Percentiles rank a stretch among this genome's conserved stretches.
These are phyloP conservation scores for Phytophthora tubulina DNA, from an alignment of 352 stramenopile genomes.

Conservation along the genomic window DNA sequence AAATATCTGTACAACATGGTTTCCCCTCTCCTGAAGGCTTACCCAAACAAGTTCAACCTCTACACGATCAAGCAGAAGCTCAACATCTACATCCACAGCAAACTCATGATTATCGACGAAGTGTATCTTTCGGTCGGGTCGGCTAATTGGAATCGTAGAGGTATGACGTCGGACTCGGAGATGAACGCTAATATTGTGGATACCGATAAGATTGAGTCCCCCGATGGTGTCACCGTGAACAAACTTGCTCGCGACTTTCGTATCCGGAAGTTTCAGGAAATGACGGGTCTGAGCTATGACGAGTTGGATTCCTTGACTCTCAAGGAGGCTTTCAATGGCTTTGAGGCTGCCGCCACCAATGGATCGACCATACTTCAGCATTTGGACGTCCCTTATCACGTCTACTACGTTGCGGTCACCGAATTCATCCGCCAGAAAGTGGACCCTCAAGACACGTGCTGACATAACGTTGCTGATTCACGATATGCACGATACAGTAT, in stretches of 20 bases:
- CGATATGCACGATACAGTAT: too few species aligned
- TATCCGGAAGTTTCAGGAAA: slow-evolving; percentile 68
- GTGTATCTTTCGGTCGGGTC: slow-evolving; percentile 68
- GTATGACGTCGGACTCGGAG: slow-evolving; percentile 62
- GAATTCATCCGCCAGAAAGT: slow-evolving; percentile 24
- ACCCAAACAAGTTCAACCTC: slow-evolving; percentile 37
- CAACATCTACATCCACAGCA: slow-evolving; percentile 66
- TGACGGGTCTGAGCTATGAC: slow-evolving; percentile 48
- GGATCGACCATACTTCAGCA: slow-evolving; percentile 41
- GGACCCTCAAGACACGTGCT: slow-evolving; percentile 30
- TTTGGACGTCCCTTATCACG: slow-evolving; percentile 11
- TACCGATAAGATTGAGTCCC: slow-evolving; percentile 26
- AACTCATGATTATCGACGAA: slow-evolving; percentile 65
- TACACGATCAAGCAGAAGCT: slow-evolving; percentile 49
- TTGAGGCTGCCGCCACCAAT: slow-evolving; percentile 41
- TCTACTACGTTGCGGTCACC: slow-evolving; percentile 3
- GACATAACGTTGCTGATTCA: too few species aligned
- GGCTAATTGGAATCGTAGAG: slow-evolving; percentile 62
- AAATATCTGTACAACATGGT: slow-evolving; percentile 68
- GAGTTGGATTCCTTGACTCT: slow-evolving; percentile 56
- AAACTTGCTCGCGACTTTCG: slow-evolving; percentile 59
- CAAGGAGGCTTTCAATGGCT: slow-evolving; percentile 40
- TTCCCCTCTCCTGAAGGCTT: slow-evolving; percentile 46
- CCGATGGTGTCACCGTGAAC: slow-evolving; percentile 44
- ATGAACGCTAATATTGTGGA: slow-evolving; percentile 65